Conservation (phyloP, 2,329 filamentous ascomycete genomes). For the Ophiostoma sp. region DNA sequence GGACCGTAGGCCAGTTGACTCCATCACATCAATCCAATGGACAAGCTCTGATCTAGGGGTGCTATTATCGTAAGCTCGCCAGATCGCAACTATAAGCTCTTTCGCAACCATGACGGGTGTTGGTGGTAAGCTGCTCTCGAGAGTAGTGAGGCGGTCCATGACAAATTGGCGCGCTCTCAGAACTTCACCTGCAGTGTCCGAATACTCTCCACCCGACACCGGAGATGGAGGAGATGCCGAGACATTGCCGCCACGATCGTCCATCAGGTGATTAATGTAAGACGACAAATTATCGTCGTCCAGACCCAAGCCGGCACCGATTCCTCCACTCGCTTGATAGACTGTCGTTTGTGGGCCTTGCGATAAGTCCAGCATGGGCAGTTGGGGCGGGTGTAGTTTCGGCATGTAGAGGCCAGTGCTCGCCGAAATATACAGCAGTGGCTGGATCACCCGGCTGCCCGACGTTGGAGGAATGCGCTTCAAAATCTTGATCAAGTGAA, state of each 20-base stretch:
- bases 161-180: slow-evolving; percentile 5
- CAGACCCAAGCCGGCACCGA: background rate
- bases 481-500: slow-evolving; percentile 7
- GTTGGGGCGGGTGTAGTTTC: background rate
- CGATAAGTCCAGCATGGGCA: background rate
- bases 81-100: background rate
- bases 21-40: slow-evolving; percentile 12
- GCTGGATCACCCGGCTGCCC: slow-evolving; percentile 13
- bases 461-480: slow-evolving; percentile 2
- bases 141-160: slow-evolving; percentile 9
- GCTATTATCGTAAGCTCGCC: slow-evolving; percentile 5
- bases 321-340: background rate
- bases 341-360: background rate
- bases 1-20: slow-evolving; percentile 1
- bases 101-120: slow-evolving; percentile 11
- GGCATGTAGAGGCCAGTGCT: slow-evolving; percentile 9
- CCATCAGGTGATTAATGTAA: slow-evolving; percentile 6
- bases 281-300: slow-evolving; percentile 4
- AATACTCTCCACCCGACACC: slow-evolving; percentile 4
- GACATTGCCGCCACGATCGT: background rate
- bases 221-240: slow-evolving; percentile 10
- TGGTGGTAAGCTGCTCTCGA: slow-evolving; percentile 10
- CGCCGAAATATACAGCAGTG: slow-evolving; percentile 7
- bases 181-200: slow-evolving; percentile 1
- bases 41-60: background rate